phyloP scores from a whole-genome alignment of 768 basidiomycete genomes.

The Hydnum rufescens region DNA sequence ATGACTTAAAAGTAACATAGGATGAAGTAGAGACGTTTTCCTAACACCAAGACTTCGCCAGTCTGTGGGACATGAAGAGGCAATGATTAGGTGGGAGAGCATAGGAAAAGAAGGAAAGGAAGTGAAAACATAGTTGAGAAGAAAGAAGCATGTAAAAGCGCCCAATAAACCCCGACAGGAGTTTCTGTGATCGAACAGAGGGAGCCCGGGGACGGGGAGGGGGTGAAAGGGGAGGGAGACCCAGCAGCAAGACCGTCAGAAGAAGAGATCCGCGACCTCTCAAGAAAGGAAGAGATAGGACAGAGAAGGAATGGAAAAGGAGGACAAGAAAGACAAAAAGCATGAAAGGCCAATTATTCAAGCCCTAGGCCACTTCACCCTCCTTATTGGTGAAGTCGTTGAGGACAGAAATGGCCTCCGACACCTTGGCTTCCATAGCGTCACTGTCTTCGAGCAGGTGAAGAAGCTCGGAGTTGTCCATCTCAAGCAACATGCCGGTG shows the following conservation, averaged over 20 bases:
- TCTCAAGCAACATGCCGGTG: slow-evolving; percentile 96
- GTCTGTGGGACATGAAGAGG: too few species aligned
- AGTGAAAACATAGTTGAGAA: too few species aligned
- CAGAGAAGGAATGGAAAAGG: background rate
- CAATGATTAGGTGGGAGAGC: too few species aligned
- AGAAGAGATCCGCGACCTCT: background rate
- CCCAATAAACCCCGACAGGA: too few species aligned
- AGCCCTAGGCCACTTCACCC: background rate
- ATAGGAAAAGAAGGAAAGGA: too few species aligned
- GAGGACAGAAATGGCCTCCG: slow-evolving; percentile 75
- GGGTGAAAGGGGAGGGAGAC: too few species aligned
- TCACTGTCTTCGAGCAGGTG: slow-evolving; percentile 69
- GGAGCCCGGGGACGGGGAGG: too few species aligned
- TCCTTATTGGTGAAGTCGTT: slow-evolving; percentile 53
- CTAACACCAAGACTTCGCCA: too few species aligned
- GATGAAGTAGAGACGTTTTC: too few species aligned
- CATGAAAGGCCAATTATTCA: background rate
- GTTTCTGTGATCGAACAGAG: too few species aligned
- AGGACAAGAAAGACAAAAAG: background rate
- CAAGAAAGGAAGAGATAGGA: background rate
- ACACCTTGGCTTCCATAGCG: slow-evolving; percentile 75
- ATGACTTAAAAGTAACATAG: too few species aligned
- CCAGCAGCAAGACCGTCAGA: background rate
- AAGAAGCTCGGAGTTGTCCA: slow-evolving; percentile 89
- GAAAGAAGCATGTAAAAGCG: too few species aligned